phyloP scores from a whole-genome alignment of 2,329 filamentous ascomycete species.

The Neoscytalidium dimidiatum region DNA sequence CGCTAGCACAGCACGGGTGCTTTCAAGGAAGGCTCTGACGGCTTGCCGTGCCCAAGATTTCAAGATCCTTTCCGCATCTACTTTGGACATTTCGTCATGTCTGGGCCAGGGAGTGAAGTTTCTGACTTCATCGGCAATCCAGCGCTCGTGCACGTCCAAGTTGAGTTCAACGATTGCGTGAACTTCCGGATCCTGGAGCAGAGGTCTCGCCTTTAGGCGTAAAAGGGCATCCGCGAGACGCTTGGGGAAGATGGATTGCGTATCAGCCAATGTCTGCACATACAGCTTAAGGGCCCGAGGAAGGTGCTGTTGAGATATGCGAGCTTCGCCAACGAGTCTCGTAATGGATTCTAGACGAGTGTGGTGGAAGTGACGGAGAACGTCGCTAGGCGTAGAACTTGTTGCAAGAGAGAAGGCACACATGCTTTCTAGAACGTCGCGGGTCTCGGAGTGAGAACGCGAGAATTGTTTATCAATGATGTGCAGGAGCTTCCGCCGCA shows the following conservation, averaged over 20 bases:
- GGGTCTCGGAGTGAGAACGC: conserved; percentile 38
- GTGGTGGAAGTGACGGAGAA: conserved; percentile 75
- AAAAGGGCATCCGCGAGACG: conserved; percentile 70
- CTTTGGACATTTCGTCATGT: conserved; percentile 64
- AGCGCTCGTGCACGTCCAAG: conserved; percentile 74
- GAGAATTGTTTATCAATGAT: conserved; percentile 60
- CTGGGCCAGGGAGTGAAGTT: conserved; percentile 87
- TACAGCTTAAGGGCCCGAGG: conserved; percentile 71
- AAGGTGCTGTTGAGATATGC: conserved; percentile 55
- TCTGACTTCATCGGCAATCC: conserved; percentile 80
- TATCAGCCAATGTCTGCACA: conserved; percentile 73
- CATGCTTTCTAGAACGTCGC: conserved; percentile 67
- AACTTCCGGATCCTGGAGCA: conserved; percentile 72
- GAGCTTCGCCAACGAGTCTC: conserved; percentile 56
- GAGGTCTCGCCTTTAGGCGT: conserved; percentile 66
- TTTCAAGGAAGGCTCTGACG: conserved; percentile 51
- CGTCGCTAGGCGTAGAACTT: conserved; percentile 77
- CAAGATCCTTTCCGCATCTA: conserved; percentile 44
- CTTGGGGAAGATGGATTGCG: conserved; percentile 73
- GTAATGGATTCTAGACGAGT: conserved; percentile 71
- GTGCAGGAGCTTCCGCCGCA: conserved; percentile 66
- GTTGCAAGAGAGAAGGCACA: conserved; percentile 81
- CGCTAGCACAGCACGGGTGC: conserved; percentile 62
- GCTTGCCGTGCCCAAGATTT: conserved; percentile 44
- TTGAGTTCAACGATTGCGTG: conserved; percentile 68